phyloP scores from a whole-genome alignment of 2,329 filamentous ascomycete genomes.

The Ilyonectria robusta region DNA sequence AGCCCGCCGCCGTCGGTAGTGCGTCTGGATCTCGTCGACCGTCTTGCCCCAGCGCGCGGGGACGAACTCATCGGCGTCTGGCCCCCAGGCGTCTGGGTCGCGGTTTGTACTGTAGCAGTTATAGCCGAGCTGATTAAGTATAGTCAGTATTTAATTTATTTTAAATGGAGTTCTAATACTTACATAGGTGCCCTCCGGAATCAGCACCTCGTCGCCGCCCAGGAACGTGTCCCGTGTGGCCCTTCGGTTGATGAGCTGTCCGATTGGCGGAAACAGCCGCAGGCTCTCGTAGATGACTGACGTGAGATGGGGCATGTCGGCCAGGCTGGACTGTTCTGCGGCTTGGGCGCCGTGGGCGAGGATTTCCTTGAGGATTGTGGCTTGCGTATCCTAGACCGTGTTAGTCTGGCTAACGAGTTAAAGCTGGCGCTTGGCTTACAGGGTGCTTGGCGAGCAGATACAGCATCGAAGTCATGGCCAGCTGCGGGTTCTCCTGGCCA shows the following conservation, averaged over 20 bases:
- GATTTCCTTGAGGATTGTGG: slow-evolving; percentile 51
- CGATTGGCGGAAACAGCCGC: slow-evolving; percentile 64
- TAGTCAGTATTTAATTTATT: too few relatives aligned
- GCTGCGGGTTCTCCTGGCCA: slow-evolving; percentile 59
- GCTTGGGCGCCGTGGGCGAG: slow-evolving; percentile 17
- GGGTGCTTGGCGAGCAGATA: slow-evolving; percentile 55
- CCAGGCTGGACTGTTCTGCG: slow-evolving; percentile 40
- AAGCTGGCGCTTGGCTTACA: slow-evolving; percentile 20
- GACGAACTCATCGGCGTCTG: slow-evolving; percentile 53
- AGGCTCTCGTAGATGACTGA: slow-evolving; percentile 62
- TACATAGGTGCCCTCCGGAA: slow-evolving; percentile 56
- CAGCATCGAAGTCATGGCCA: slow-evolving; percentile 53
- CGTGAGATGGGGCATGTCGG: slow-evolving; percentile 58
- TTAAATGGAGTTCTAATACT: too few relatives aligned
- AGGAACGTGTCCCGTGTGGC: slow-evolving; percentile 44
- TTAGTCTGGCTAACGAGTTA: too few relatives aligned
- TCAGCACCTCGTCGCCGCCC: slow-evolving; percentile 48
- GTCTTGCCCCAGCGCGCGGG: slow-evolving; percentile 57
- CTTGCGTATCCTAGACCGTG: slow-evolving; percentile 46
- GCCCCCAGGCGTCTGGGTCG: slow-evolving; percentile 50
- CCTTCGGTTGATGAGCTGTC: slow-evolving; percentile 63
- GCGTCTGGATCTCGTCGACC: slow-evolving; percentile 52
- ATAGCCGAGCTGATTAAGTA: too few relatives aligned
- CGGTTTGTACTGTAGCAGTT: slow-evolving; percentile 59
- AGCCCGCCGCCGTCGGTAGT: slow-evolving; percentile 53